Percentiles rank a stretch among this genome's conserved stretches.
Evolutionary conservation across 768 basidiomycete species (phyloP).

Genomic region (Daedaleopsis sinensis): DNA sequence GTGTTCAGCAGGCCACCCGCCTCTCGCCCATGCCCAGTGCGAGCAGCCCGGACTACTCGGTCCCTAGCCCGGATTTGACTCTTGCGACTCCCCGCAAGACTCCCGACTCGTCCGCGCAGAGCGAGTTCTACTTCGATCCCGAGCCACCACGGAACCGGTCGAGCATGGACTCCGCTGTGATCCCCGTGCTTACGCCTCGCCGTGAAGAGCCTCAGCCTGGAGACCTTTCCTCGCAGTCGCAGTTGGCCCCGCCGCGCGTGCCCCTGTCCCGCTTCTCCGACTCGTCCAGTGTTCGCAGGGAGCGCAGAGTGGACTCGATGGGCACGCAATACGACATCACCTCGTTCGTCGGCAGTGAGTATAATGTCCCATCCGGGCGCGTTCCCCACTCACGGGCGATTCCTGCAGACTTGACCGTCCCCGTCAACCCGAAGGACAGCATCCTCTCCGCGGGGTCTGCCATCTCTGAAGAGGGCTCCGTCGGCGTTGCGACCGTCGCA

Average conservation of each 20-base stretch:
- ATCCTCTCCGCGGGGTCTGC: constrained; percentile 13
- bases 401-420: constrained; percentile 38
- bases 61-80: constrained; percentile 13
- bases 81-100: constrained; percentile 5
- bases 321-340: constrained; percentile 72
- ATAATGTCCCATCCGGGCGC: neutral
- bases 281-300: constrained; percentile 17
- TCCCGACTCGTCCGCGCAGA: constrained; percentile 28
- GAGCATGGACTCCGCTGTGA: constrained; percentile 19
- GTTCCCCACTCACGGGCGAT: neutral
- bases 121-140: constrained; percentile 69
- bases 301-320: constrained; percentile 38
- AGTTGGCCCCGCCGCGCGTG: constrained; percentile 26
- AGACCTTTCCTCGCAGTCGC: neutral
- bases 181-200: constrained; percentile 1
- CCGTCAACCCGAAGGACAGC: constrained; percentile 23
- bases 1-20: neutral
- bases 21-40: constrained; percentile 3
- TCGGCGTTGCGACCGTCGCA: constrained; percentile 4
- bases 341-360: constrained; percentile 64
- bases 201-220: constrained; percentile 1
- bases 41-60: constrained; percentile 8
- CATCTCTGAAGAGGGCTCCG: constrained; percentile 7
- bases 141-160: constrained; percentile 49
- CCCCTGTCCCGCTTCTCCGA: constrained; percentile 29